These are phyloP conservation scores for Murraya paniculata DNA, from an alignment of 345 rosid genomes.

Conservation along the genomic window DNA sequence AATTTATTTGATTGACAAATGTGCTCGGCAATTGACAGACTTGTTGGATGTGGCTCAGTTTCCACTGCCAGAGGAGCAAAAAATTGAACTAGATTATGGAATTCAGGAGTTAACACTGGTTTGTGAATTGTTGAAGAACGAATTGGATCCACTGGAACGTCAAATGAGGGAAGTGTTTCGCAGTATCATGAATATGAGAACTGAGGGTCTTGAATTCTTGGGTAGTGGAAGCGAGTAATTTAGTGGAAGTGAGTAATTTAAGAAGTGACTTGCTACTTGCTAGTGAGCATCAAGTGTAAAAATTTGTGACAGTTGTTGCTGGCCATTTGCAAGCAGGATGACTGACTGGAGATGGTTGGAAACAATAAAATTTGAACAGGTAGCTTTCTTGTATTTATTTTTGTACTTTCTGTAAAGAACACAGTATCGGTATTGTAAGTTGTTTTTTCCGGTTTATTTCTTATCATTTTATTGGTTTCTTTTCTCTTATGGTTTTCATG, in stretches of 20 bases:
- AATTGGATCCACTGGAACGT: constrained; percentile 37
- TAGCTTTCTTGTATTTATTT: constrained; percentile 18
- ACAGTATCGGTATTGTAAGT: background rate
- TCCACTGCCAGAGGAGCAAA: constrained; percentile 29
- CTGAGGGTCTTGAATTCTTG: constrained; percentile 33
- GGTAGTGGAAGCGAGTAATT: constrained; percentile 2
- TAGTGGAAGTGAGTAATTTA: constrained; percentile 1
- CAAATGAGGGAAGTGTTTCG: constrained; percentile 39
- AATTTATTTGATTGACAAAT: constrained; percentile 32
- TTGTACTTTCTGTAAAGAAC: constrained; percentile 11
- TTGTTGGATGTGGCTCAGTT: constrained; percentile 32
- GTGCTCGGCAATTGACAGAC: constrained; percentile 24
- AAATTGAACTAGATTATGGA: constrained; percentile 21
- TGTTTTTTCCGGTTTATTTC: background rate
- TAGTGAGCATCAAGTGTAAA: constrained; percentile 20
- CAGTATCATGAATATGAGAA: constrained; percentile 31
- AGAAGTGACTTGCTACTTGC: background rate
- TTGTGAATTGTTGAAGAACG: constrained; percentile 28
- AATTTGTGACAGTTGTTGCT: constrained; percentile 6
- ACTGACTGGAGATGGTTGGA: constrained; percentile 1
- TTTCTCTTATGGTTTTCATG: background rate
- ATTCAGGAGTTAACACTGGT: constrained; percentile 27
- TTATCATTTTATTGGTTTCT: background rate
- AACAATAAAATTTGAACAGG: constrained; percentile 16
- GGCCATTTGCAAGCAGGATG: constrained; percentile 1